Base-by-base conservation (phyloP, 495 filamentous ascomycete species). In the Trichoderma virens region DNA sequence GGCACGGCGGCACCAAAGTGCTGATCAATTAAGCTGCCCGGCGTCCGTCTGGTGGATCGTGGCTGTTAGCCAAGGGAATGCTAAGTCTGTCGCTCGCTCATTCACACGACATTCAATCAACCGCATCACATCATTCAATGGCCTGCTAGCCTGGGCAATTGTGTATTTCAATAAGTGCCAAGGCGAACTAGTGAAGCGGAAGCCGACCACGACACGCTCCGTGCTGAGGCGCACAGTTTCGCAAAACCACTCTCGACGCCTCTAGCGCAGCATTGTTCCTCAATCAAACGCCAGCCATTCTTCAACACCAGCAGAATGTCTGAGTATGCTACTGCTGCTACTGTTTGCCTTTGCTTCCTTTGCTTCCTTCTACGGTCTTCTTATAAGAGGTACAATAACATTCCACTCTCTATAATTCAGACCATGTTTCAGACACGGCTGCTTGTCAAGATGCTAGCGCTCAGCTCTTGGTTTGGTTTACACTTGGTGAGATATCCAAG, bases 91-190 rank as follows among this genome's bases (percentile, higher is more conserved):
- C 25, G 0, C 20, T 27, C 45, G 45, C 6, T 27, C 51, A 56
- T 56, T 56, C 51, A 56, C 16, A 28, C 51, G 5, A 9, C 51
- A 56, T 9, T 56, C 51, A 56, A 27, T 30, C 25, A 30, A 56
- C 20, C 23, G n/a, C 43, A 47, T 47, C 43, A 47, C 43, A 30
- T 56, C 25, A 30, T 28, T 56, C 51, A 56, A 56, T 56, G 51
- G 23, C 51, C 20, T 56, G 51, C 11, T 27, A 56, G 27, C 9
- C n/a, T 45, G 41, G 27, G 51, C 51, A 56, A 30, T 30, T n/a
- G n/a, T 56, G 51, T 56, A 27, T 30, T 56, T 27, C 51, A 56
- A 56, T 56, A 56, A 16, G 11, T 56, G 51, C 51, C 51, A 28
- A 56, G 51, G 2, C 16, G 28, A 30, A 56, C 11, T 56, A 56